These are phyloP conservation scores for Microbotryum lychnidis-dioicae DNA, from an alignment of 1,284 basidiomycete species.

Conservation along the genomic window DNA sequence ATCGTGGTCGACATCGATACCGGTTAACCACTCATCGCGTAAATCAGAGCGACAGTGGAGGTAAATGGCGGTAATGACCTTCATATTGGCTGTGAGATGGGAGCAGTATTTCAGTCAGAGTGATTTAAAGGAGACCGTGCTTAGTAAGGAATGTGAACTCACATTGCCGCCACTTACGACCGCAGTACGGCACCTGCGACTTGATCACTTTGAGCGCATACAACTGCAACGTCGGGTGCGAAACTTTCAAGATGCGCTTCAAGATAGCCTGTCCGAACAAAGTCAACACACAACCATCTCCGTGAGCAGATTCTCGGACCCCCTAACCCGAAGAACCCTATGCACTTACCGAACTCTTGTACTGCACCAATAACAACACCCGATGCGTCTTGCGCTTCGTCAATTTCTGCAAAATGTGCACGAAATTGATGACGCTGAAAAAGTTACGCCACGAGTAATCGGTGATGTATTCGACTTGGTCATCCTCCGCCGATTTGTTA, in stretches of 20 bases:
- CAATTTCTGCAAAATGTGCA: slow-evolving; percentile 95
- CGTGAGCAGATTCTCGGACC: neutral
- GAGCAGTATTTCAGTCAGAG: neutral
- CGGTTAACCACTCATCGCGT: slow-evolving; percentile 94
- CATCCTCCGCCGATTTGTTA: slow-evolving; percentile 46
- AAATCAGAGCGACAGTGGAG: slow-evolving; percentile 93
- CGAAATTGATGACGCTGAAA: slow-evolving; percentile 95
- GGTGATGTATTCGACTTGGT: slow-evolving; percentile 81
- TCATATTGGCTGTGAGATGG: slow-evolving; percentile 77
- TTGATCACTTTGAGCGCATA: slow-evolving; percentile 98
- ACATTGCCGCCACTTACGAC: slow-evolving; percentile 97
- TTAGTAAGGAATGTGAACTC: slow-evolving; percentile 34
- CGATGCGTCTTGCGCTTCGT: slow-evolving; percentile 91
- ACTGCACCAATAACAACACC: slow-evolving; percentile 92
- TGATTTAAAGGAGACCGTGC: neutral
- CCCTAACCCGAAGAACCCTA: neutral
- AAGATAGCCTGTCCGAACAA: slow-evolving; percentile 64
- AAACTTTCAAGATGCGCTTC: slow-evolving; percentile 86
- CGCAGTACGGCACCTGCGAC: slow-evolving; percentile 97
- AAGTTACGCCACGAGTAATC: slow-evolving; percentile 99
- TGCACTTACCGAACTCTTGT: slow-evolving; percentile 79
- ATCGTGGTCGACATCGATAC: slow-evolving; percentile 84
- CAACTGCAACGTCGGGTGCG: slow-evolving; percentile 87
- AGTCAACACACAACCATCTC: no score
- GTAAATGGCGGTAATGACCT: slow-evolving; percentile 97